Conservation (phyloP, 805 yeast genomes). For the Diddensiella transvaalensis region DNA sequence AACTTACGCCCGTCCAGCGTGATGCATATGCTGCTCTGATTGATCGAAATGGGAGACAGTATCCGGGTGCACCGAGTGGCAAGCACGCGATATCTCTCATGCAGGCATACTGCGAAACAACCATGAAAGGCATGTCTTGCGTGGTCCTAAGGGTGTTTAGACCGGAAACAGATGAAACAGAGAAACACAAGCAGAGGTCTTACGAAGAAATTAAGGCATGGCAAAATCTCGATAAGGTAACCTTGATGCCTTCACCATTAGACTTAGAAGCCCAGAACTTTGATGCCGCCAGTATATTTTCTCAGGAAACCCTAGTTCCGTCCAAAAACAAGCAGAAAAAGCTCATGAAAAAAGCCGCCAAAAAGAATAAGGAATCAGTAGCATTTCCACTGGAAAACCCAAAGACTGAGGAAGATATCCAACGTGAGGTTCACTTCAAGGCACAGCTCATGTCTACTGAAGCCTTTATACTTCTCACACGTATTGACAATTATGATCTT, state of each 20-base stretch:
- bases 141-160: slow-evolving; percentile 33
- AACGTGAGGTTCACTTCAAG: slow-evolving; percentile 32
- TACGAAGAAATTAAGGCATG: slow-evolving; percentile 33
- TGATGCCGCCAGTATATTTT: background rate
- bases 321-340: slow-evolving; percentile 33
- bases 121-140: slow-evolving; percentile 29
- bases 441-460: slow-evolving; percentile 38
- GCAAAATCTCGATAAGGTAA: slow-evolving; percentile 30
- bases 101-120: slow-evolving; percentile 30
- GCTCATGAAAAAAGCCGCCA: slow-evolving; percentile 27
- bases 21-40: slow-evolving; percentile 33
- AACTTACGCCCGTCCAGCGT: slow-evolving; percentile 26
- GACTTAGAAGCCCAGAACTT: slow-evolving; percentile 2
- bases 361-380: slow-evolving; percentile 17
- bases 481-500: slow-evolving; percentile 38
- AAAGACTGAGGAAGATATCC: slow-evolving; percentile 26
- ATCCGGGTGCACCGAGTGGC: slow-evolving; percentile 35
- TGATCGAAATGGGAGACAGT: slow-evolving; percentile 28
- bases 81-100: slow-evolving; percentile 32
- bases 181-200: background rate
- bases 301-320: slow-evolving; percentile 11
- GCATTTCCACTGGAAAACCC: slow-evolving; percentile 21
- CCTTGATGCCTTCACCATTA: slow-evolving; percentile 19
- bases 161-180: background rate
- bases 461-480: slow-evolving; percentile 40